phyloP scores from a whole-genome alignment of 2,329 filamentous ascomycete genomes.

The Cladosporium sp. region DNA sequence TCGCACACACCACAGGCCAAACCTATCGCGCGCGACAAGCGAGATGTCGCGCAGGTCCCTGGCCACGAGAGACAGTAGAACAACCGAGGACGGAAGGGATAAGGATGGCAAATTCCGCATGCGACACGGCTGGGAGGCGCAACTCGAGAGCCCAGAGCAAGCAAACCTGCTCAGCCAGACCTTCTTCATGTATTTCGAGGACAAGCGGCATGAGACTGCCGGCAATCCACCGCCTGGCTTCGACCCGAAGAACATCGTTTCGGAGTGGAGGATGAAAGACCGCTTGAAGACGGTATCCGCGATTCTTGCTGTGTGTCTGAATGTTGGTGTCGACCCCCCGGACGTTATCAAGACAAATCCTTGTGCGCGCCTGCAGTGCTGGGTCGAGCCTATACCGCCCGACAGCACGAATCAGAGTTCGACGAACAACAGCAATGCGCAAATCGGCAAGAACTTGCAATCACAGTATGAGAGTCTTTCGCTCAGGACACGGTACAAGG shows the following conservation, averaged over 20 bases:
- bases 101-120: constrained; percentile 37
- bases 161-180: constrained; percentile 75
- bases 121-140: constrained; percentile 87
- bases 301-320: constrained; percentile 87
- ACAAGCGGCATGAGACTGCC: constrained; percentile 93
- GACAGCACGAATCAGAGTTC: constrained; percentile 35
- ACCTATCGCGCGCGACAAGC: constrained; percentile 6
- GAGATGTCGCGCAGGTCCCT: constrained; percentile 8
- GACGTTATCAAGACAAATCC: constrained; percentile 95
- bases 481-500: constrained; percentile 93
- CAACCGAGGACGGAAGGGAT: constrained; percentile 34
- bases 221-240: constrained; percentile 68
- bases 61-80: constrained; percentile 10
- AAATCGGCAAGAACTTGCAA: constrained; percentile 94
- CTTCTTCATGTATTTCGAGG: constrained; percentile 99
- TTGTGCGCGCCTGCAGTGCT: constrained; percentile 89
- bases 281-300: constrained; percentile 94
- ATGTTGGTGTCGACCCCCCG: constrained; percentile 94
- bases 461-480: constrained; percentile 94
- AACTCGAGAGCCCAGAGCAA: constrained; percentile 87
- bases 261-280: constrained; percentile 97
- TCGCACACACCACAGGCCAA: constrained; percentile 1
- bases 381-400: constrained; percentile 82
- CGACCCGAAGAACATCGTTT: constrained; percentile 46
- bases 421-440: constrained; percentile 55